These are phyloP conservation scores for Monosporascus sp. DNA, from an alignment of 2,329 filamentous ascomycete genomes.

Conservation along the genomic window DNA sequence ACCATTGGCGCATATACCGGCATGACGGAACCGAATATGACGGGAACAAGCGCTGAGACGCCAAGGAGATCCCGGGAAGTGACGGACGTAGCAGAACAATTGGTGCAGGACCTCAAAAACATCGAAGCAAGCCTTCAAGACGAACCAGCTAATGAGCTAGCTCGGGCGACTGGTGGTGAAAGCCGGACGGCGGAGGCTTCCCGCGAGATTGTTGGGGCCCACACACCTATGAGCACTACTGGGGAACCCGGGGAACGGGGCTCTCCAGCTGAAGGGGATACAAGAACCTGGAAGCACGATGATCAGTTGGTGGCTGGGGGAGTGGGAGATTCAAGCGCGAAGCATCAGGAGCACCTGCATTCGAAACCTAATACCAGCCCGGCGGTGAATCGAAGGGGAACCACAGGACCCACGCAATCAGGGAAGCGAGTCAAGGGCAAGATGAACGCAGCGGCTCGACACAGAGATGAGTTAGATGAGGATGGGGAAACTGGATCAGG, in stretches of 20 bases:
- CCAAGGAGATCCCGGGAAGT: constrained; percentile 12
- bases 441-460: background rate
- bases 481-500: constrained; percentile 6
- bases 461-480: constrained; percentile 2
- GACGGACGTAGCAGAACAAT: constrained; percentile 8
- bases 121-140: constrained; percentile 12
- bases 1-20: constrained; percentile 9
- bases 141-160: constrained; percentile 12
- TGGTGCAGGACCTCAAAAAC: constrained; percentile 17
- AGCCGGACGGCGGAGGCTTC: constrained; percentile 12
- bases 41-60: constrained; percentile 15
- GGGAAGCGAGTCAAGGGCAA: background rate
- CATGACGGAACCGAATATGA: constrained; percentile 7
- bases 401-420: constrained; percentile 1
- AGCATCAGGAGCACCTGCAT: constrained; percentile 1
- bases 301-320: constrained; percentile 3
- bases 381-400: constrained; percentile 3
- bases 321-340: constrained; percentile 1
- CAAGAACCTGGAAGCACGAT: constrained; percentile 4
- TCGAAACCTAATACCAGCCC: background rate
- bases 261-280: constrained; percentile 6
- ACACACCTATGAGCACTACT: constrained; percentile 4
- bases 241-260: constrained; percentile 7
- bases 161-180: constrained; percentile 15
- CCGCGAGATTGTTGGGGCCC: constrained; percentile 7